Percentiles rank a stretch among this genome's conserved stretches.
These are phyloP conservation scores for Pittosporum tobira DNA, from an alignment of 129 eudicot genomes.

Conservation along the genomic window DNA sequence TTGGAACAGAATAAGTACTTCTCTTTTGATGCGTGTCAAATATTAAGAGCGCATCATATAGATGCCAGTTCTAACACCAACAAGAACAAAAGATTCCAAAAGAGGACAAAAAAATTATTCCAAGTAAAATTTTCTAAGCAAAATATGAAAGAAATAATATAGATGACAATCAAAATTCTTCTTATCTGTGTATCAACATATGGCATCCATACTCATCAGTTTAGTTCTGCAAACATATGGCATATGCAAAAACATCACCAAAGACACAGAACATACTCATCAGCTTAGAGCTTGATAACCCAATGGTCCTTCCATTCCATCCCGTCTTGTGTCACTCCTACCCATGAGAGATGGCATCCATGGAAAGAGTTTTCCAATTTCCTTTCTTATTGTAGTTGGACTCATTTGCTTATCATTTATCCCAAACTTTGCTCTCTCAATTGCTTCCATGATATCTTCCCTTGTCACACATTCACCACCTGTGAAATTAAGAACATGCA, in stretches of 20 bases:
- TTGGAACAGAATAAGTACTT: too few relatives aligned
- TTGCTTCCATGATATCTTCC: conserved; percentile 97
- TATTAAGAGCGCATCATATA: too few relatives aligned
- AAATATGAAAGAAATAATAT: too few relatives aligned
- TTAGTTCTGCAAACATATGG: not conserved
- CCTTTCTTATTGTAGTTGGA: conserved; percentile 46
- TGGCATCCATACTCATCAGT: too few relatives aligned
- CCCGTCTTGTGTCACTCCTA: conserved; percentile 32
- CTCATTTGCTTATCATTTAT: conserved; percentile 59
- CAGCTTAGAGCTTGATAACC: conserved; percentile 85
- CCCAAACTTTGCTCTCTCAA: conserved; percentile 96
- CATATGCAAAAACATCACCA: not conserved
- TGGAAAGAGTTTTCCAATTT: conserved; percentile 80
- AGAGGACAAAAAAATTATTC: too few relatives aligned
- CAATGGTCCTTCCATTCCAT: conserved; percentile 34
- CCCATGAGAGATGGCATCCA: conserved; percentile 82
- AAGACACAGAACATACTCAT: conserved; percentile 13
- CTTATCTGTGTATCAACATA: too few relatives aligned
- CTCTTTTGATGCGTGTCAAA: too few relatives aligned
- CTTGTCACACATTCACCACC: conserved; percentile 85
- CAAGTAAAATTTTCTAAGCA: too few relatives aligned
- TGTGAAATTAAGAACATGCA: conserved; percentile 12
- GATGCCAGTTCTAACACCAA: too few relatives aligned
- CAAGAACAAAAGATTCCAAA: too few relatives aligned
- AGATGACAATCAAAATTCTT: too few relatives aligned